Percentiles rank a stretch among this genome's conserved stretches.
These are phyloP conservation scores for Microbotryum intermedium DNA, from an alignment of 1,284 basidiomycete species.

Conservation along the genomic window DNA sequence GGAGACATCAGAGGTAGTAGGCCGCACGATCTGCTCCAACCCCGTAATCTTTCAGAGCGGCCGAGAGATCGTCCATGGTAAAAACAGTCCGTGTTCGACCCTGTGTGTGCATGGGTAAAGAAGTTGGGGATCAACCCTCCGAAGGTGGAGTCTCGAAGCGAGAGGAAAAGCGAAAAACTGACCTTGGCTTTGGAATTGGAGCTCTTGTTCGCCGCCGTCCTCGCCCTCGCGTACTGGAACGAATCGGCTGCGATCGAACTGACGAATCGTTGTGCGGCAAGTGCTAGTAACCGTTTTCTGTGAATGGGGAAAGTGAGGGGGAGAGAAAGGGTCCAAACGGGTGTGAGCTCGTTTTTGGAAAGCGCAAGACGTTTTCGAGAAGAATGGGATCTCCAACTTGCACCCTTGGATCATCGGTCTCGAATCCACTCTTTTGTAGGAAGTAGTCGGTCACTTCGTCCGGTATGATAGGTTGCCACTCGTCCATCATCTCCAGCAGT, in stretches of 20 bases:
- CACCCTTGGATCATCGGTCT: constrained; percentile 87
- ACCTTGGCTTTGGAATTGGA: constrained; percentile 6
- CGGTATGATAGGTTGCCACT: constrained; percentile 93
- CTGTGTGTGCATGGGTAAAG: constrained; percentile 13
- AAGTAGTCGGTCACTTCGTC: constrained; percentile 98
- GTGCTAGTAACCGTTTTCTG: constrained; percentile 60
- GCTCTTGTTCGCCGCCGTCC: constrained; percentile 46
- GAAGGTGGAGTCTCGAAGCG: neutral
- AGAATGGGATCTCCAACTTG: too few species aligned
- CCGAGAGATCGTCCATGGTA: constrained; percentile 92
- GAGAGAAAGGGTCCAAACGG: too few species aligned
- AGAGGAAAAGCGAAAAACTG: neutral
- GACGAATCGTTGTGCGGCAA: constrained; percentile 97
- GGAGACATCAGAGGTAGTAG: constrained; percentile 24
- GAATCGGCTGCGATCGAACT: constrained; percentile 95
- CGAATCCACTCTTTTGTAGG: constrained; percentile 90
- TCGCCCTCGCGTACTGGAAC: constrained; percentile 92
- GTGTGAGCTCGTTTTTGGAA: too few species aligned
- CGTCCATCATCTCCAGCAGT: constrained; percentile 90
- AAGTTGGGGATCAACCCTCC: neutral
- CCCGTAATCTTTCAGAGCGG: constrained; percentile 89
- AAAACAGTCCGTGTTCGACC: constrained; percentile 62
- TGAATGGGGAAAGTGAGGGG: neutral
- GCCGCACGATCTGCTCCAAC: constrained; percentile 61
- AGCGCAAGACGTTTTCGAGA: too few species aligned